Conservation (phyloP, 805 yeast species). For the Maudiozyma pseudohumilis region DNA sequence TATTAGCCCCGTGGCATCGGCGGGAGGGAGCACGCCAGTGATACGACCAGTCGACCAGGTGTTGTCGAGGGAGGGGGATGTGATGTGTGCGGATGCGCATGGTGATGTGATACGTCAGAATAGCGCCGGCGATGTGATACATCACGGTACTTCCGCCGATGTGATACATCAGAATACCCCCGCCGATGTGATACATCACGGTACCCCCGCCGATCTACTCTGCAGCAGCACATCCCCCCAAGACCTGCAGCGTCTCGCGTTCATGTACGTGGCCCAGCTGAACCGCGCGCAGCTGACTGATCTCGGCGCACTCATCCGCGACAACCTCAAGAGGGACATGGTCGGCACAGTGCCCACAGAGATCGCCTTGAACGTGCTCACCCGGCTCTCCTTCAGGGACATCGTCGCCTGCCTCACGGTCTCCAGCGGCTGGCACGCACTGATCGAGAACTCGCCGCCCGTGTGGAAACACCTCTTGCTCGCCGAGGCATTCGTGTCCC, state of each 20-base stretch:
- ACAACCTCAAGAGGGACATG: constrained; percentile 59
- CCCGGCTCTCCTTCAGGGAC: constrained; percentile 52
- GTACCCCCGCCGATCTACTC: background rate
- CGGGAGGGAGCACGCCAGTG: constrained; percentile 16
- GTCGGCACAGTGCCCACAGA: constrained; percentile 66
- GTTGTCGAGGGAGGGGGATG: too few species aligned
- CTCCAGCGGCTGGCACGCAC: constrained; percentile 55
- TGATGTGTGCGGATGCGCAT: too few species aligned
- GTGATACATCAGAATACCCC: background rate
- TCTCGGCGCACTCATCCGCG: constrained; percentile 22
- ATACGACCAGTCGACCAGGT: background rate
- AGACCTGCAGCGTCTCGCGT: constrained; percentile 18
- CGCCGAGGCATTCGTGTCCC: constrained; percentile 49
- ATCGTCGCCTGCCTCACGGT: constrained; percentile 55
- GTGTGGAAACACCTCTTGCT: constrained; percentile 64
- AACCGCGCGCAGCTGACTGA: constrained; percentile 26
- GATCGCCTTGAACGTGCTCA: constrained; percentile 53
- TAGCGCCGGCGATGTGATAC: background rate
- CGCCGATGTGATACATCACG: background rate
- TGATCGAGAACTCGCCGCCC: constrained; percentile 49
- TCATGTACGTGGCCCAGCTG: constrained; percentile 17
- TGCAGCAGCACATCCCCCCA: background rate
- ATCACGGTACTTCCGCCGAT: background rate
- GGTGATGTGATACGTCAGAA: background rate
- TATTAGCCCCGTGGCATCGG: constrained; percentile 28